These are phyloP conservation scores for Lippia alba DNA, from an alignment of 305 asterid species.

Conservation along the genomic window DNA sequence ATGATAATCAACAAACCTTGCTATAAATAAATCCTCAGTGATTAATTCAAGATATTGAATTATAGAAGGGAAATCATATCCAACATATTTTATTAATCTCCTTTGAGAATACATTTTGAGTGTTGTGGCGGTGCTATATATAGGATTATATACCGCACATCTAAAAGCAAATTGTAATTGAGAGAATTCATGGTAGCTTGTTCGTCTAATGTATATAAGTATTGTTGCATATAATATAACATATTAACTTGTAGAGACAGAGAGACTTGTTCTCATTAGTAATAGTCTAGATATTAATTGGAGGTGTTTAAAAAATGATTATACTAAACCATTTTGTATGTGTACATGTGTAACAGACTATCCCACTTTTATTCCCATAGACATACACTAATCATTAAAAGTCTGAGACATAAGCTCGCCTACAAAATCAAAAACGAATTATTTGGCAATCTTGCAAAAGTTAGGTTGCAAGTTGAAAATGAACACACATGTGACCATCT, in stretches of 20 bases:
- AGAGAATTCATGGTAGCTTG: background rate
- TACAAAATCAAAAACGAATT: background rate
- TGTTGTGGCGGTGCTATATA: background rate
- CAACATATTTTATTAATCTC: background rate
- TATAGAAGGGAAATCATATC: no score
- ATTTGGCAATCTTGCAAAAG: conserved; percentile 6
- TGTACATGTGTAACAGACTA: background rate
- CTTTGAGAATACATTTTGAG: background rate
- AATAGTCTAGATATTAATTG: background rate
- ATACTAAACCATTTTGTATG: background rate
- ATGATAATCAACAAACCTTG: background rate
- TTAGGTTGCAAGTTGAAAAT: background rate
- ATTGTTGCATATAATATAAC: background rate
- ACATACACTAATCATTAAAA: conserved; percentile 16
- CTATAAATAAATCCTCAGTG: no score
- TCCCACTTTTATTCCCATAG: background rate
- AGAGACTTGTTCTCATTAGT: background rate
- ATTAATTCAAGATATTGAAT: no score
- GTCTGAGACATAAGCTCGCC: background rate
- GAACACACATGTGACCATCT: background rate
- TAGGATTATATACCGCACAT: background rate
- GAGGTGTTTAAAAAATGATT: background rate
- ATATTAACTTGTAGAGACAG: background rate
- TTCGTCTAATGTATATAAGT: background rate
- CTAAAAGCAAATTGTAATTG: background rate